A percentile compares a stretch with the other conserved stretches of the same genome.
These are phyloP conservation scores for Solanum dulcamara DNA, from an alignment of 257 asterid species.

Conservation along the genomic window DNA sequence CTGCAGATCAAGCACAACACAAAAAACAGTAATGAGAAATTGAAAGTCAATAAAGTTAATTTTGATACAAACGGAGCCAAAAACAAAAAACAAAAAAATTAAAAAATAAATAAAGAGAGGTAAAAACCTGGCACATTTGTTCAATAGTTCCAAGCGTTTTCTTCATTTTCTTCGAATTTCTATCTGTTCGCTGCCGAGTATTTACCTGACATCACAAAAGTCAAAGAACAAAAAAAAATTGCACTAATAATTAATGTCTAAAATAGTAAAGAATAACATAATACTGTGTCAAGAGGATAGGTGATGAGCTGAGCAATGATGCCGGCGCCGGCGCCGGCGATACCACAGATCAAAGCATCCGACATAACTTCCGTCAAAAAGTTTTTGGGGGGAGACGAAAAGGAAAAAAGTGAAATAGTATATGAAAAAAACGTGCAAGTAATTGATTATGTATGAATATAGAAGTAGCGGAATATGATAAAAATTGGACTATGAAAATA, in stretches of 20 bases:
- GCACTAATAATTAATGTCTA: not conserved
- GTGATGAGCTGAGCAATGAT: conserved; percentile 90
- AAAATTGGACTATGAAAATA: not conserved
- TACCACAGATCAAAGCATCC: conserved; percentile 92
- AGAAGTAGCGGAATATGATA: not conserved
- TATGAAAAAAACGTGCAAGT: not conserved
- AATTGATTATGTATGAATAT: not conserved
- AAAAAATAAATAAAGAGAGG: not conserved
- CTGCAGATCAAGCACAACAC: conserved; percentile 16
- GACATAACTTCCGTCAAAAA: conserved; percentile 35
- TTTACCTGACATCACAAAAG: conserved; percentile 38
- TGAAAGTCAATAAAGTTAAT: not conserved
- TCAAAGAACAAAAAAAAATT: not conserved
- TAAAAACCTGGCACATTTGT: conserved; percentile 56
- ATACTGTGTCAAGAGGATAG: conserved; percentile 87
- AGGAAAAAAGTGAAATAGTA: not conserved
- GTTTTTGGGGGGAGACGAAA: not conserved
- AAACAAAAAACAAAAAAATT: not conserved
- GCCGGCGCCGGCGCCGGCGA: conserved; percentile 99
- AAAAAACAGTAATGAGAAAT: not conserved
- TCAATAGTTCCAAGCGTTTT: conserved; percentile 43
- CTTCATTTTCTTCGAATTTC: conserved; percentile 63
- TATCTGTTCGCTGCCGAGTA: conserved; percentile 85
- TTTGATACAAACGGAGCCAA: not conserved
- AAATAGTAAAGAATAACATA: not conserved